Evolutionary conservation across 495 filamentous ascomycete genomes (phyloP), one percentile per base, ranked within the genome.

Genomic region (Cercophora newfieldiana): DNA sequence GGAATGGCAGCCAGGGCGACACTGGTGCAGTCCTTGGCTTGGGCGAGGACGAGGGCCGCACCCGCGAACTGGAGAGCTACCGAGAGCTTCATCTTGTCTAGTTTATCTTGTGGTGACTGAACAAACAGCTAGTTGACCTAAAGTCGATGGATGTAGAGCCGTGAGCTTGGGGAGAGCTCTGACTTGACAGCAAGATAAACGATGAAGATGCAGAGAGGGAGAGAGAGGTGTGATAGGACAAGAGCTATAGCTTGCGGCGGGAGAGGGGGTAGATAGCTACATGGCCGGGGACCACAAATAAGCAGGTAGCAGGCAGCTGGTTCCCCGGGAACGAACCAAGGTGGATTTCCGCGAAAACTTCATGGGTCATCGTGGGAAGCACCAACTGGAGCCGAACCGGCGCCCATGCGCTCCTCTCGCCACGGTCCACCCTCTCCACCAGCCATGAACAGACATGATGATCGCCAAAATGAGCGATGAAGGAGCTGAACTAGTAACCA

Each of bases 1-100:
- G 74, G 75, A 57, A 78, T 75, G 29, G 60, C 62, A 14, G 49
- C 37, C 51, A 71, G 60, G 16, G 75, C 72, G 5, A 75, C 69
- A n/a, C 60, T 61, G 10, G 66, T 31, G 64, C 75, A 77, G 50
- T 66, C 65, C n/a, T 69, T 28, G 26, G 37, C 12, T 22, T 59
- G 48, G 5, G 29, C 58, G 56, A 56, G 21, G 7, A 66, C 21
- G 58, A 63, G 57, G 22, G 61, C 51, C 3, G 47, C 59, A 10
- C 33, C 60, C 12, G 58, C 30, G 37, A 63, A 25, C 7, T 65
- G 48, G 26, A 66, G 26, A 12, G 21, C 28, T 12, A 47, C 37
- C 21, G 69, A 64, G 61, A 64, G 49, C 65, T 62, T 64, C 68
- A 70, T 70, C 26, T 28, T 57, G 19, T 53, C n/a, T 53, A 21